Conservation (phyloP, 176 grass and related monocot genomes). For the Phoenix dactylifera region DNA sequence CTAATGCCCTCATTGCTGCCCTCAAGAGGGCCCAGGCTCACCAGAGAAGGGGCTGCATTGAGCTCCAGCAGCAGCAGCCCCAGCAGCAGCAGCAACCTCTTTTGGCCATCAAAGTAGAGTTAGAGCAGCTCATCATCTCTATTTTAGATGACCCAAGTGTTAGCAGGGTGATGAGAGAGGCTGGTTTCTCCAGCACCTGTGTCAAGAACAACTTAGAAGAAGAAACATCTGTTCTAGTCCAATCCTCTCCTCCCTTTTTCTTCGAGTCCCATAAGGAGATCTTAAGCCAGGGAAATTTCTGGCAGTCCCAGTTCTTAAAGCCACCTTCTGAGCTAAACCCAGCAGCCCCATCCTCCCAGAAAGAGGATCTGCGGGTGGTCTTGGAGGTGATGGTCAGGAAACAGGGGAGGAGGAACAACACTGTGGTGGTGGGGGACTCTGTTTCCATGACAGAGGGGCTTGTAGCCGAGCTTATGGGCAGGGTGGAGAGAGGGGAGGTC, state of each 20-base stretch:
- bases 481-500: constrained; percentile 63
- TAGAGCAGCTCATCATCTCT: constrained; percentile 82
- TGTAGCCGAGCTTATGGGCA: constrained; percentile 40
- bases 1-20: constrained; percentile 83
- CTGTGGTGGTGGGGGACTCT: constrained; percentile 68
- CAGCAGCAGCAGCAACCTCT: constrained; percentile 42
- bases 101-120: constrained; percentile 69
- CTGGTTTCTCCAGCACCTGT: constrained; percentile 70
- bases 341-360: not conserved
- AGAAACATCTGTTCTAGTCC: constrained; percentile 26
- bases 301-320: constrained; percentile 46
- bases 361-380: constrained; percentile 44
- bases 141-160: constrained; percentile 93
- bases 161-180: constrained; percentile 88
- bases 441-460: constrained; percentile 46
- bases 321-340: constrained; percentile 18
- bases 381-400: constrained; percentile 62
- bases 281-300: constrained; percentile 31
- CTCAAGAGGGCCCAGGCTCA: constrained; percentile 92
- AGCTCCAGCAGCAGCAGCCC: constrained; percentile 27
- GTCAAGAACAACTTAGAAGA: constrained; percentile 84
- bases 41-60: constrained; percentile 79
- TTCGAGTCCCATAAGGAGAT: constrained; percentile 11
- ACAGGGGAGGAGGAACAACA: constrained; percentile 36
- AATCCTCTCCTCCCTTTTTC: constrained; percentile 9